A percentile compares a stretch with the other conserved stretches of the same genome.
Evolutionary conservation across 176 grass and related monocot species (phyloP).

Genomic region (Aegilops longissima): DNA sequence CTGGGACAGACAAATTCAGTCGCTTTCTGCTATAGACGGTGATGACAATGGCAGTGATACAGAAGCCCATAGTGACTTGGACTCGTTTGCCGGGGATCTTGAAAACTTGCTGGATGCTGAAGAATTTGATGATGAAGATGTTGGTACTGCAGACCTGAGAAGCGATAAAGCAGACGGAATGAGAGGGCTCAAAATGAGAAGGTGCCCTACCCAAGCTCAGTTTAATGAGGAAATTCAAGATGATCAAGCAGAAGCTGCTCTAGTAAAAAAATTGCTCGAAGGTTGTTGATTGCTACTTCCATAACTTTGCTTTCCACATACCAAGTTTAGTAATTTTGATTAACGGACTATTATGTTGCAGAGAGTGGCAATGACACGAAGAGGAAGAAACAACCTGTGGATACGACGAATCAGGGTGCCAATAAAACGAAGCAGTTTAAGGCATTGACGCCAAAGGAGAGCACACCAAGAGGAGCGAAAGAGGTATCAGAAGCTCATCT

Average conservation of each 20-base stretch:
- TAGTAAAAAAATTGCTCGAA: conserved; percentile 82
- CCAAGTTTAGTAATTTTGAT: conserved; percentile 9
- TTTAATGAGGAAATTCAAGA: conserved; percentile 89
- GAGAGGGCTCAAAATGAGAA: conserved; percentile 94
- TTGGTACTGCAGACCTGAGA: conserved; percentile 57
- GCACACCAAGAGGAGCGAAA: conserved; percentile 56
- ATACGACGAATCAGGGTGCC: conserved; percentile 37
- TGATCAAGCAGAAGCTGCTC: conserved; percentile 74
- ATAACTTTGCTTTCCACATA: conserved; percentile 16
- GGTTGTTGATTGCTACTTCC: conserved; percentile 47
- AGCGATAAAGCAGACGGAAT: conserved; percentile 61
- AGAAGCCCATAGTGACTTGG: conserved; percentile 86
- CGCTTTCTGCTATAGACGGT: conserved; percentile 75
- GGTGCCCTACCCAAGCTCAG: conserved; percentile 59
- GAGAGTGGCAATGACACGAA: conserved; percentile 64
- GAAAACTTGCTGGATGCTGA: conserved; percentile 94
- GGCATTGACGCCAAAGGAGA: conserved; percentile 62
- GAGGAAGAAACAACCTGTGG: conserved; percentile 63
- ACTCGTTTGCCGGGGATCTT: conserved; percentile 98
- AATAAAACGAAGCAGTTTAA: conserved; percentile 47
- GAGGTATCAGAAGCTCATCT: conserved; percentile 56
- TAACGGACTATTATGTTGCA: conserved; percentile 44
- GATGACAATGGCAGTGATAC: conserved; percentile 84
- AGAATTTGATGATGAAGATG: conserved; percentile 88
- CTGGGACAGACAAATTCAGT: conserved; percentile 95